A percentile compares a stretch with the other conserved stretches of the same genome.
Evolutionary conservation across 1,284 basidiomycete species (phyloP).

Genomic region (Apiotrichum akiyoshidainum): DNA sequence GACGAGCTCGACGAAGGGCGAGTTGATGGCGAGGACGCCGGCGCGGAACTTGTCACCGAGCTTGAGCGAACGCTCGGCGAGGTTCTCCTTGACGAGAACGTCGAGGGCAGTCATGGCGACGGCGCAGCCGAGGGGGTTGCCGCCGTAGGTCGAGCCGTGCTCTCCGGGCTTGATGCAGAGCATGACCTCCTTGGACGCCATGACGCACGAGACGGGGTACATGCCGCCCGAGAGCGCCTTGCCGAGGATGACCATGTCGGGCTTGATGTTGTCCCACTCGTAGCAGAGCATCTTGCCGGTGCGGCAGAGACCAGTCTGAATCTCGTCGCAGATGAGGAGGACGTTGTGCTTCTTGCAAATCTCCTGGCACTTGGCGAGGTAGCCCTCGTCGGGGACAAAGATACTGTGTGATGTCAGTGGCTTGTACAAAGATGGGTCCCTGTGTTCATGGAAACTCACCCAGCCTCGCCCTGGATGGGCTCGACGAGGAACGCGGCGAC

Average conservation of each 20-base stretch:
- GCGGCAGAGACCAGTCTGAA: constrained; percentile 69
- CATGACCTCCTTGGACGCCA: constrained; percentile 87
- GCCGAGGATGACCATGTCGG: constrained; percentile 89
- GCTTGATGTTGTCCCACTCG: constrained; percentile 83
- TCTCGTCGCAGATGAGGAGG: constrained; percentile 93
- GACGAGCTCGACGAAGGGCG: constrained; percentile 68
- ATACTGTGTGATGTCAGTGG: constrained; percentile 58
- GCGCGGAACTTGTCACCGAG: constrained; percentile 80
- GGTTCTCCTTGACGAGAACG: constrained; percentile 80
- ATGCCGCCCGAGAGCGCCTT: constrained; percentile 95
- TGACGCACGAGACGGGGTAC: constrained; percentile 92
- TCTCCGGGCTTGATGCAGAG: constrained; percentile 94
- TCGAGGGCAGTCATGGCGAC: constrained; percentile 87
- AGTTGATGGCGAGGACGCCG: constrained; percentile 63
- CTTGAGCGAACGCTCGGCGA: constrained; percentile 70
- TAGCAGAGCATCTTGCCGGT: constrained; percentile 63
- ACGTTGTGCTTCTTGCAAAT: constrained; percentile 94
- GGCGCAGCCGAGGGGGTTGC: constrained; percentile 92
- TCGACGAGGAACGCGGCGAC: constrained; percentile 93
- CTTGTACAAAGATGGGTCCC: neutral
- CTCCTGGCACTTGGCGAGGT: constrained; percentile 70
- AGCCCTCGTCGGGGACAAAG: constrained; percentile 86
- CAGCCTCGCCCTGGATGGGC: constrained; percentile 97
- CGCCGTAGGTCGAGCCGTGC: constrained; percentile 94
- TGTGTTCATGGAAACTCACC: constrained; percentile 57